Conservation (phyloP, 257 asterid genomes). For the Fraxinus cuspidata region DNA sequence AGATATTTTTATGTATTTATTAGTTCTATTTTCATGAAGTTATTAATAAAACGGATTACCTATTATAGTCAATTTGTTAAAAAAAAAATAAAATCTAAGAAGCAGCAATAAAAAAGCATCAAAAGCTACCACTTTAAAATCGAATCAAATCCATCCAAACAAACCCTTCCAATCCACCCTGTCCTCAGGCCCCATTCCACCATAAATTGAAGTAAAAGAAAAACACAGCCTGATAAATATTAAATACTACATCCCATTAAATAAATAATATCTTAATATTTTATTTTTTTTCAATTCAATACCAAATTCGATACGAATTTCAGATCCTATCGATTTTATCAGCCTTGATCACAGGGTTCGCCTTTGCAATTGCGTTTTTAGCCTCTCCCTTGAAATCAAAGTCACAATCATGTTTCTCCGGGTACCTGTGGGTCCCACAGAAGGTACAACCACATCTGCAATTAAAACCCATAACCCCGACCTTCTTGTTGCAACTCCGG, state of each 20-base stretch:
- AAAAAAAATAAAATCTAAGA: too few relatives aligned
- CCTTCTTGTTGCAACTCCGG: slow-evolving; percentile 40
- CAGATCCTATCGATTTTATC: slow-evolving; percentile 40
- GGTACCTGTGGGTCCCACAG: slow-evolving; percentile 51
- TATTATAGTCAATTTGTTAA: too few relatives aligned
- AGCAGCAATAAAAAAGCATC: too few relatives aligned
- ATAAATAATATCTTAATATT: too few relatives aligned
- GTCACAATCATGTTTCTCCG: slow-evolving; percentile 48
- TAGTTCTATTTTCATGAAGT: too few relatives aligned
- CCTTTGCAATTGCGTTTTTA: slow-evolving; percentile 37
- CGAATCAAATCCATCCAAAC: background rate
- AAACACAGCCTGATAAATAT: background rate
- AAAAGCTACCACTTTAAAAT: too few relatives aligned
- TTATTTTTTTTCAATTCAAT: background rate
- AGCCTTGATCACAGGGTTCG: slow-evolving; percentile 50
- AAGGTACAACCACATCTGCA: slow-evolving; percentile 54
- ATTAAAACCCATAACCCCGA: slow-evolving; percentile 43
- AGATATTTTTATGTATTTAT: too few relatives aligned
- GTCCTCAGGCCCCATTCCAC: background rate
- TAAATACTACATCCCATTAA: background rate
- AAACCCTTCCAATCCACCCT: background rate
- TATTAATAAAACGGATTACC: too few relatives aligned
- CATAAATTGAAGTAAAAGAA: too few relatives aligned
- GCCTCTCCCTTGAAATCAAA: slow-evolving; percentile 47
- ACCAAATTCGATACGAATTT: background rate